These are phyloP conservation scores for Cercis canadensis DNA, from an alignment of 306 rosid species.

Conservation along the genomic window DNA sequence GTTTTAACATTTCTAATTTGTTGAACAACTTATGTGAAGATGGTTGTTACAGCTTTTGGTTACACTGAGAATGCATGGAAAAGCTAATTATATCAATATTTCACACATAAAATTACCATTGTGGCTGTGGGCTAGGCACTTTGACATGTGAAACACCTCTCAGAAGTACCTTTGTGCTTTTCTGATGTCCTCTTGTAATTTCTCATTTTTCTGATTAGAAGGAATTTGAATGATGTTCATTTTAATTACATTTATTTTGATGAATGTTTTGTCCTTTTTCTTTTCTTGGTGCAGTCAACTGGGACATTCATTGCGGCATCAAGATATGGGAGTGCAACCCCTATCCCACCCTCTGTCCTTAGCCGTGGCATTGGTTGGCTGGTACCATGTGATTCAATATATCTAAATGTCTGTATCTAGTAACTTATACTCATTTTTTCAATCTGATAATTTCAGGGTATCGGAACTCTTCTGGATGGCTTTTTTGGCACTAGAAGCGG, in stretches of 20 bases:
- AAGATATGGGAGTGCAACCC: constrained; percentile 89
- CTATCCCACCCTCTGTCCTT: constrained; percentile 76
- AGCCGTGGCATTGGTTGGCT: constrained; percentile 93
- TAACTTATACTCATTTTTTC: constrained; percentile 5
- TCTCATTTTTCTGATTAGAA: background rate
- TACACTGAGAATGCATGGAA: constrained; percentile 17
- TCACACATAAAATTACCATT: too few relatives aligned
- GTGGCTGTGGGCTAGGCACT: constrained; percentile 1
- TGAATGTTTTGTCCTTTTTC: constrained; percentile 12
- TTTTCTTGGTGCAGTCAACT: constrained; percentile 60
- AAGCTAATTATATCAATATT: constrained; percentile 14
- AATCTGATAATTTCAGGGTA: constrained; percentile 62
- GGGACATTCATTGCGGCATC: constrained; percentile 86
- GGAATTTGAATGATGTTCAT: background rate
- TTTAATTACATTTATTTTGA: constrained; percentile 26
- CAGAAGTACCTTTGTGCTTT: background rate
- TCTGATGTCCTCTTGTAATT: constrained; percentile 8
- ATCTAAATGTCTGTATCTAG: background rate
- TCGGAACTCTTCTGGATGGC: constrained; percentile 74
- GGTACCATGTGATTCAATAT: constrained; percentile 52
- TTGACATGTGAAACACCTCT: background rate
- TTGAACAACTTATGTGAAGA: background rate
- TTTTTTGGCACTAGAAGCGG: constrained; percentile 76
- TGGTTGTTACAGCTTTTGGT: constrained; percentile 8
- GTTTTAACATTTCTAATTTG: constrained; percentile 11